These are phyloP conservation scores for Penstemon davidsonii DNA, from an alignment of 257 asterid species.

Conservation along the genomic window DNA sequence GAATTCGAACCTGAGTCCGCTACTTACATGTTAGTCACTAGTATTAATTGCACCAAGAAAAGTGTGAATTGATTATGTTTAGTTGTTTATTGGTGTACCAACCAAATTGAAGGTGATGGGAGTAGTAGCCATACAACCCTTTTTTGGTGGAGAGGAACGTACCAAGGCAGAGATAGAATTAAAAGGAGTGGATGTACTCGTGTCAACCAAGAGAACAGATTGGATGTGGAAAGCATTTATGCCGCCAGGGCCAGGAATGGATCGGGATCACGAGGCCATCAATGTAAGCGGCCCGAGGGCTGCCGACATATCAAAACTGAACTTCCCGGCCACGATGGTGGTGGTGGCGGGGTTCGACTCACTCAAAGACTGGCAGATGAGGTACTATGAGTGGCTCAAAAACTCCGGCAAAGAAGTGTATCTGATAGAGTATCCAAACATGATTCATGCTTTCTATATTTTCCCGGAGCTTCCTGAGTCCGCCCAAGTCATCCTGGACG, in stretches of 20 bases:
- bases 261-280: slow-evolving; percentile 62
- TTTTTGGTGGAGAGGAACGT: slow-evolving; percentile 75
- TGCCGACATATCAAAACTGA: slow-evolving; percentile 47
- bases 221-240: slow-evolving; percentile 70
- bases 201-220: slow-evolving; percentile 44
- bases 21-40: not conserved
- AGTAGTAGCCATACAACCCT: slow-evolving; percentile 68
- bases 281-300: slow-evolving; percentile 80
- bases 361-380: slow-evolving; percentile 66
- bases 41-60: too few relatives aligned
- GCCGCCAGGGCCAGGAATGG: slow-evolving; percentile 37
- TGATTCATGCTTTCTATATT: slow-evolving; percentile 69
- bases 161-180: slow-evolving; percentile 53
- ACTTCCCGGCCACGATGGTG: slow-evolving; percentile 68
- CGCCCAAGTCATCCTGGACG: slow-evolving; percentile 39
- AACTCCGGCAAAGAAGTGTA: slow-evolving; percentile 57
- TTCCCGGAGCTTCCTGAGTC: slow-evolving; percentile 65
- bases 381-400: slow-evolving; percentile 66
- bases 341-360: slow-evolving; percentile 71
- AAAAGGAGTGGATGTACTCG: slow-evolving; percentile 38
- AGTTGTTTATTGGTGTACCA: not conserved
- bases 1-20: too few relatives aligned
- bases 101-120: slow-evolving; percentile 52
- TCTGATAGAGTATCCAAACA: slow-evolving; percentile 60
- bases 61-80: not conserved